Percentiles rank a stretch among this genome's conserved stretches.
Conservation (phyloP, 2,329 filamentous ascomycete species). For the Fusarium globosum region DNA sequence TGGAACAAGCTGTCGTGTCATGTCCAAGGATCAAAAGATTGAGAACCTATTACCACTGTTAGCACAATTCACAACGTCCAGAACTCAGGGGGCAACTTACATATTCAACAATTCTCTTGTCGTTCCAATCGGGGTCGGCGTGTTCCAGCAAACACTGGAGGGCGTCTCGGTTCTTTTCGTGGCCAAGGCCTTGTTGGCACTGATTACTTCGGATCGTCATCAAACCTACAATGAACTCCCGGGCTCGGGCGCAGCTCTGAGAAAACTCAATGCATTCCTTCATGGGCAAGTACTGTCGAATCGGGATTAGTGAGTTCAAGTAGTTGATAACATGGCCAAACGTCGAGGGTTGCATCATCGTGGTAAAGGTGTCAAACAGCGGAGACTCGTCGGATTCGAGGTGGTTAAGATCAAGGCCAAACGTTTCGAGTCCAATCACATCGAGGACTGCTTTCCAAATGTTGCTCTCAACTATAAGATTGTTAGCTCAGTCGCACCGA, state of each 20-base stretch:
- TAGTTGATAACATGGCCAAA: constrained; percentile 46
- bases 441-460: constrained; percentile 51
- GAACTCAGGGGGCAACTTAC: constrained; percentile 8
- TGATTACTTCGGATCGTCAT: constrained; percentile 15
- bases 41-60: constrained; percentile 52
- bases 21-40: constrained; percentile 58
- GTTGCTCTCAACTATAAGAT: constrained; percentile 37
- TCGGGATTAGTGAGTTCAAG: constrained; percentile 50
- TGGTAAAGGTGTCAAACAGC: constrained; percentile 37
- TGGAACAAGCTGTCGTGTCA: constrained; percentile 57
- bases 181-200: constrained; percentile 2
- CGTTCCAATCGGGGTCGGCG: constrained; percentile 34
- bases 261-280: constrained; percentile 52
- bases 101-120: constrained; percentile 46
- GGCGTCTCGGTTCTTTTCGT: constrained; percentile 27
- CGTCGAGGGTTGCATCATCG: constrained; percentile 43
- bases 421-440: constrained; percentile 49
- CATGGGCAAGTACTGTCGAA: constrained; percentile 51
- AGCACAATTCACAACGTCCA: constrained; percentile 13
- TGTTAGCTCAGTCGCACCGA: not conserved
- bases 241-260: constrained; percentile 44
- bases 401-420: constrained; percentile 51
- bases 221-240: constrained; percentile 45
- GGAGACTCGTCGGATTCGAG: constrained; percentile 44
- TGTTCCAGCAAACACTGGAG: constrained; percentile 52